Evolutionary conservation across 1,139 yeast genomes (phyloP), one percentile per base, ranked within the genome.

Genomic region (Pneumocystis wakefieldiae): DNA sequence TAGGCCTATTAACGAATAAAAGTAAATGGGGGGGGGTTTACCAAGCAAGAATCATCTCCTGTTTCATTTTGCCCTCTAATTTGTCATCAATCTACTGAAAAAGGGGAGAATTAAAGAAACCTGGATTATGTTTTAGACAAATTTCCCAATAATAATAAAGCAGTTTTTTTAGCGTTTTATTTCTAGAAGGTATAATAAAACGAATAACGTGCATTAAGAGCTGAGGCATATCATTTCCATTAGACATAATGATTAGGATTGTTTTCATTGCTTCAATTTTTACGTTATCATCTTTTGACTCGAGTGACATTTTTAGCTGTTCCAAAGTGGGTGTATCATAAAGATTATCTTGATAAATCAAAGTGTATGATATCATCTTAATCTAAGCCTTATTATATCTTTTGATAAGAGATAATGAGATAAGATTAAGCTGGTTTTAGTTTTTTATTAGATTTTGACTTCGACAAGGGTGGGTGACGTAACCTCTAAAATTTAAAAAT

Each of bases 141-240:
- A 91, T 89, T 75, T 94, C 99, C 98, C 98, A 94, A 78, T 94
- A 94, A 72, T 90, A 89, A 73, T 92, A 94, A 69, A 94, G 79
- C 72, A 94, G 80, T 75, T 91, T 92, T 79, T 94, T 94, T 76
- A 94, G 82, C 71, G 86, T 88, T 76, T 92, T 94, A 76, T 85
- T 85, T 71, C 81, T 86, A 28, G 96, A 88, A 28, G 98, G 98
- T 97, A 94, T 90, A 65, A 94, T 94, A 72, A 89, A 94, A 72
- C 98, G 83, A 71, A 94, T 92, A 69, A 94, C 87, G 74, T 91
- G 96, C 98, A 94, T 92, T 76, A 94, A 81, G 70, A 94, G 79
- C 19, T 62, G 60, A n/a, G 96, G 94, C 84, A 92, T 80, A 65
- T 95, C 84, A 71, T 92, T 96, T 39, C 97, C 96, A 72, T 89